These are phyloP conservation scores for Macrolepiota dolichaula DNA, from an alignment of 768 basidiomycete species.

Conservation along the genomic window DNA sequence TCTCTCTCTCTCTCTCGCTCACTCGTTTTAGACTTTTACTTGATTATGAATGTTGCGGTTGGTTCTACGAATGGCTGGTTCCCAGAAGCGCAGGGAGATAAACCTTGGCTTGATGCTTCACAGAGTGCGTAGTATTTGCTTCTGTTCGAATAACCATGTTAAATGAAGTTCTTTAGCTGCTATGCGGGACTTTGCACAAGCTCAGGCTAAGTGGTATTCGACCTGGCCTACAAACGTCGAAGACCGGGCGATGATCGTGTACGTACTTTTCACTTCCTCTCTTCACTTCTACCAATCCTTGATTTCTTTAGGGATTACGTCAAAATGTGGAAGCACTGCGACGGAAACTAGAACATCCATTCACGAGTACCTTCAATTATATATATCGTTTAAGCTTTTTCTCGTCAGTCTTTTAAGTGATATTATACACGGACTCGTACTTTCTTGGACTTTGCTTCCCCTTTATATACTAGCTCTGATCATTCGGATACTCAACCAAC, in stretches of 20 bases:
- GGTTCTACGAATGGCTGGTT: slow-evolving; percentile 91
- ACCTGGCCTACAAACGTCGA: slow-evolving; percentile 69
- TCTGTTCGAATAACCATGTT: neutral
- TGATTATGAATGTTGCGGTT: slow-evolving; percentile 76
- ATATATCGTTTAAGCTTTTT: neutral
- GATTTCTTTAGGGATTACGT: slow-evolving; percentile 41
- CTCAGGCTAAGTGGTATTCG: slow-evolving; percentile 59
- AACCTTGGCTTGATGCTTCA: slow-evolving; percentile 74
- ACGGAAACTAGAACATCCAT: slow-evolving; percentile 11
- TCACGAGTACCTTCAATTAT: too few relatives aligned
- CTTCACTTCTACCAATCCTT: neutral
- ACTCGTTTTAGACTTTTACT: slow-evolving; percentile 77
- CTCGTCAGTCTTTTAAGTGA: neutral
- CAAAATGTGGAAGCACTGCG: slow-evolving; percentile 57
- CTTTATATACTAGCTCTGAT: neutral
- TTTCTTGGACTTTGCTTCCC: neutral
- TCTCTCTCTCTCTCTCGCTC: neutral
- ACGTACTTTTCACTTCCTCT: slow-evolving; percentile 21
- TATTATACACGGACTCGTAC: neutral
- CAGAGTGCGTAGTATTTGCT: slow-evolving; percentile 32
- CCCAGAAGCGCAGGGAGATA: slow-evolving; percentile 75
- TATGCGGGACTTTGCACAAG: slow-evolving; percentile 59
- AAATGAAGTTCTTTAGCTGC: slow-evolving; percentile 36
- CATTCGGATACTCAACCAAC: neutral
- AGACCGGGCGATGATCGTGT: slow-evolving; percentile 71